These are phyloP conservation scores for Blastomyces percursus DNA, from an alignment of 2,329 filamentous ascomycete species.

Conservation along the genomic window DNA sequence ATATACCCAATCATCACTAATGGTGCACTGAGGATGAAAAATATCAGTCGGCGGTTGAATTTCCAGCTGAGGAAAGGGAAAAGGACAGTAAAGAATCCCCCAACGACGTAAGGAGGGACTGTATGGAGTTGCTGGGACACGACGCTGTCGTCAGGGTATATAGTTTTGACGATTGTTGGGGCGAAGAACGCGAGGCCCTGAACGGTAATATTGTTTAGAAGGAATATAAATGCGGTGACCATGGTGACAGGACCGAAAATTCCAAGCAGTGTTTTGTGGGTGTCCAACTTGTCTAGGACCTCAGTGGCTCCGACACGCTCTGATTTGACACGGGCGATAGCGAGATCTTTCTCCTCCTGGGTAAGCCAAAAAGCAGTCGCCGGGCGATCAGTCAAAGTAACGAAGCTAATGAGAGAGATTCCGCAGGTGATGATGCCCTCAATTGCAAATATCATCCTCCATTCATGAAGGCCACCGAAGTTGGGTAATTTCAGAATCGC, in stretches of 20 bases:
- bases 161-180: slow-evolving; percentile 11
- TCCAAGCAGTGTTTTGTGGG: slow-evolving; percentile 7
- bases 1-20: slow-evolving; percentile 9
- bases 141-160: slow-evolving; percentile 27
- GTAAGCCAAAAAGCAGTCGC: slow-evolving; percentile 11
- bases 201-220: slow-evolving; percentile 59
- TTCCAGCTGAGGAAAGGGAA: slow-evolving; percentile 11
- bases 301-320: slow-evolving; percentile 11
- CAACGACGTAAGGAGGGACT: slow-evolving; percentile 12
- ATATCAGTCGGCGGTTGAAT: slow-evolving; percentile 8
- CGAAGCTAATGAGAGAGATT: slow-evolving; percentile 9
- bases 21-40: slow-evolving; percentile 6
- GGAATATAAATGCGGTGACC: slow-evolving; percentile 25
- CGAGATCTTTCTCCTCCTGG: slow-evolving; percentile 11
- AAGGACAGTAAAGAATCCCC: slow-evolving; percentile 9
- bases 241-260: slow-evolving; percentile 11
- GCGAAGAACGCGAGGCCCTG: slow-evolving; percentile 46
- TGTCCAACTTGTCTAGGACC: slow-evolving; percentile 11
- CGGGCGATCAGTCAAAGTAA: slow-evolving; percentile 10
- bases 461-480: slow-evolving; percentile 9
- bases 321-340: slow-evolving; percentile 12
- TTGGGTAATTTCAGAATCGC: slow-evolving; percentile 14
- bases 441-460: slow-evolving; percentile 14
- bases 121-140: slow-evolving; percentile 12
- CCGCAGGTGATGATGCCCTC: slow-evolving; percentile 13